Evolutionary conservation across 2,329 filamentous ascomycete genomes (phyloP).

Genomic region (Phyllachora maydis): DNA sequence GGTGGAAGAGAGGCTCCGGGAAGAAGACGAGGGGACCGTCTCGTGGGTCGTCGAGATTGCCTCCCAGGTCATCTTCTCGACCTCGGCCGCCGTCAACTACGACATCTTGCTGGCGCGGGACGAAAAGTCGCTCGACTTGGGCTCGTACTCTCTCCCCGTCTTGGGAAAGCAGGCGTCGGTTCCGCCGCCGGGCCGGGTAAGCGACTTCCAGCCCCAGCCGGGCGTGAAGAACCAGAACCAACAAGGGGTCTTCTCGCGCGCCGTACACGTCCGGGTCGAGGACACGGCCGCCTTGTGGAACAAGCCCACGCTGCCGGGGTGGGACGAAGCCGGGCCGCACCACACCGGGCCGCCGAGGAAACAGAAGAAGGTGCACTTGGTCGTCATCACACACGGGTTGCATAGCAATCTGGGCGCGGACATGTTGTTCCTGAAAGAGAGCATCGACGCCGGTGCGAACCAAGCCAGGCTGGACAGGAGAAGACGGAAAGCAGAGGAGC

Average conservation of each 20-base stretch:
- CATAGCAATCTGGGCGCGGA: constrained; percentile 92
- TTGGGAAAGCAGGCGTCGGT: constrained; percentile 20
- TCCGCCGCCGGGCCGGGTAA: constrained; percentile 49
- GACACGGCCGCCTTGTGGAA: constrained; percentile 87
- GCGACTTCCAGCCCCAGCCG: constrained; percentile 40
- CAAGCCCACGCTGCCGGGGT: constrained; percentile 60
- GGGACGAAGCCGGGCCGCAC: constrained; percentile 16
- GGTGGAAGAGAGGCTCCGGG: not conserved
- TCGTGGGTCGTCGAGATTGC: constrained; percentile 84
- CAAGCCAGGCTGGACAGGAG: constrained; percentile 53
- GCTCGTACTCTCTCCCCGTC: constrained; percentile 22
- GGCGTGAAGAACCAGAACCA: not conserved
- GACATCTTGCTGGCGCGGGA: constrained; percentile 76
- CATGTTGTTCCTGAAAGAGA: constrained; percentile 95
- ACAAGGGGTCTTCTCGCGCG: constrained; percentile 68
- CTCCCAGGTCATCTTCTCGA: constrained; percentile 87
- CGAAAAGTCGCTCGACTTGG: constrained; percentile 58
- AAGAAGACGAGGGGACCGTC: constrained; percentile 12
- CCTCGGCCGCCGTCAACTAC: constrained; percentile 68
- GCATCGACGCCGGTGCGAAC: constrained; percentile 67
- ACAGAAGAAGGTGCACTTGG: constrained; percentile 68
- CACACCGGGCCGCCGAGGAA: constrained; percentile 13
- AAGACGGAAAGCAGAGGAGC: constrained; percentile 22
- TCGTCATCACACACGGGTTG: constrained; percentile 80
- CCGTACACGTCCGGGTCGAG: constrained; percentile 59